phyloP scores from a whole-genome alignment of 2,329 filamentous ascomycete species.

The Hymenoscyphus infarciens region DNA sequence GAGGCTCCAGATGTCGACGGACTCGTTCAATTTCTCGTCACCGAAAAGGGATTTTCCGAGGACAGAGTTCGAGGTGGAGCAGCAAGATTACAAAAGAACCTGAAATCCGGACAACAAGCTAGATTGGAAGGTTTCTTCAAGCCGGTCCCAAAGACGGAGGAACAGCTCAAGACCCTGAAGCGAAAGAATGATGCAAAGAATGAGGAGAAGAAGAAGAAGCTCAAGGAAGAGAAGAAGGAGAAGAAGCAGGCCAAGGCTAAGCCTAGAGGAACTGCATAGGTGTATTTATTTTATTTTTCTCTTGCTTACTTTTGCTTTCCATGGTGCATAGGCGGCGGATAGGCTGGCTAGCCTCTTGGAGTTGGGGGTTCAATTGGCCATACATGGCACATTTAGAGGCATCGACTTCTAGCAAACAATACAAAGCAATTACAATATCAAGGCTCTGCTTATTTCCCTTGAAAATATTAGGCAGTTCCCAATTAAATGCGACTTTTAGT shows the following conservation, averaged over 20 bases:
- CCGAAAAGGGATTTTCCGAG: slow-evolving; percentile 95
- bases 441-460: too few species aligned
- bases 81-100: slow-evolving; percentile 77
- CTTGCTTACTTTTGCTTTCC: background rate
- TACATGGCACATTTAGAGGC: background rate
- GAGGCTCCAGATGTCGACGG: slow-evolving; percentile 88
- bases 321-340: slow-evolving; percentile 1
- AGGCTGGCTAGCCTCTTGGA: background rate
- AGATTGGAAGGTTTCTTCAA: slow-evolving; percentile 97
- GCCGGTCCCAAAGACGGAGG: slow-evolving; percentile 80
- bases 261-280: slow-evolving; percentile 52
- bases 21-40: slow-evolving; percentile 82
- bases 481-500: too few species aligned
- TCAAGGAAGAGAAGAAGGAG: slow-evolving; percentile 90
- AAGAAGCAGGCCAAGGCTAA: slow-evolving; percentile 90
- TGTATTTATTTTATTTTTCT: background rate
- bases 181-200: slow-evolving; percentile 90
- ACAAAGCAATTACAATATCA: background rate
- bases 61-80: slow-evolving; percentile 82
- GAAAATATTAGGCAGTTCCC: too few species aligned
- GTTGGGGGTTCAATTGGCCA: slow-evolving; percentile 2
- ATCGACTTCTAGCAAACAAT: background rate
- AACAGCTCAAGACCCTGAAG: slow-evolving; percentile 81
- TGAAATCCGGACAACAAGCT: slow-evolving; percentile 87
- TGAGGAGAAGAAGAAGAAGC: slow-evolving; percentile 90